phyloP scores from a whole-genome alignment of 257 asterid species.

The Gardenia jasminoides region DNA sequence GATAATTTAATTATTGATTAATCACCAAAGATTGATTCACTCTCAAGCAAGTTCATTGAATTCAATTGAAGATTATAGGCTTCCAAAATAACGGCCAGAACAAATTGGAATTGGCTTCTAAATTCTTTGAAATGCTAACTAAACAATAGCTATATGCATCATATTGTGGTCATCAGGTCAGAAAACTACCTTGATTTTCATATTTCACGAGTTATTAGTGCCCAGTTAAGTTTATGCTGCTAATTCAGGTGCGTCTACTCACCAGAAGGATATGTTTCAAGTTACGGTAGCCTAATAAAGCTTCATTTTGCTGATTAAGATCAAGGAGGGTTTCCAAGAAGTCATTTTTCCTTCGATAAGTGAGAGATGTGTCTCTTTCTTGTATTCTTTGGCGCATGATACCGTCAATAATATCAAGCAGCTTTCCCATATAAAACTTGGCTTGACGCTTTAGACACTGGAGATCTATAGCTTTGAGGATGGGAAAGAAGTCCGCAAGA shows the following conservation, averaged over 20 bases:
- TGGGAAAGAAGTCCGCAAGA: conserved; percentile 12
- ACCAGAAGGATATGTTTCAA: conserved; percentile 16
- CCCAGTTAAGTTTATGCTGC: too few relatives aligned
- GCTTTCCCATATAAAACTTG: conserved; percentile 6
- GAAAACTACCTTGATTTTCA: too few relatives aligned
- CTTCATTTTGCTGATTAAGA: neutral
- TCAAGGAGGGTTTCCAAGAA: conserved; percentile 24
- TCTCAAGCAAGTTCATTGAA: too few relatives aligned
- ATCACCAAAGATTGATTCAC: too few relatives aligned
- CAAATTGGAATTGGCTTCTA: too few relatives aligned
- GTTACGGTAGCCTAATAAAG: neutral
- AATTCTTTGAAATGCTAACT: too few relatives aligned
- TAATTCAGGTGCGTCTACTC: neutral
- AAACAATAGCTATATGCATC: too few relatives aligned
- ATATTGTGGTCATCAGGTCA: too few relatives aligned
- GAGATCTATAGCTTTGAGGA: conserved; percentile 11
- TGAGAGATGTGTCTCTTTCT: neutral
- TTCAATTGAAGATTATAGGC: too few relatives aligned
- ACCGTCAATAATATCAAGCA: neutral
- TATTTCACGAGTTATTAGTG: too few relatives aligned
- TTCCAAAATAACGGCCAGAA: too few relatives aligned
- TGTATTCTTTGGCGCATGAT: neutral
- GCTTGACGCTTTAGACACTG: neutral
- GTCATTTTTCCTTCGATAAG: conserved; percentile 2
- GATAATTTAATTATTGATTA: too few relatives aligned